Conservation (phyloP, 2,329 filamentous ascomycete genomes). For the Zymoseptoria ardabiliae region DNA sequence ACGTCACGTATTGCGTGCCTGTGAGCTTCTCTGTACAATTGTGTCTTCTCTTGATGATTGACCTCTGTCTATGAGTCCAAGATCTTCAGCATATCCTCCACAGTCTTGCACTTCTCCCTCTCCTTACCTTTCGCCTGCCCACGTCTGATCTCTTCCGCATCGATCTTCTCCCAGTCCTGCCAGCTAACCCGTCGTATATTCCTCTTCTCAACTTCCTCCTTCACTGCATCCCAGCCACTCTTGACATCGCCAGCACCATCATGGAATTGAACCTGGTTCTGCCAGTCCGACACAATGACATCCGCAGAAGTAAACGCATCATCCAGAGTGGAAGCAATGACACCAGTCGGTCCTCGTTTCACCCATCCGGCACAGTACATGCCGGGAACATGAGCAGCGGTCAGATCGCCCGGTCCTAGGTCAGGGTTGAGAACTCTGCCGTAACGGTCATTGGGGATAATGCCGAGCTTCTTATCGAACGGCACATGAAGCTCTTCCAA, state of each 20-base stretch:
- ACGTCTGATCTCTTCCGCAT: slow-evolving; percentile 62
- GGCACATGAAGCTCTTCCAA: slow-evolving; percentile 66
- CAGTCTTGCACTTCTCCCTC: slow-evolving; percentile 58
- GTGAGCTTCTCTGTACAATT: not conserved
- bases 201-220: slow-evolving; percentile 48
- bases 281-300: slow-evolving; percentile 73
- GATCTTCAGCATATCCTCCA: slow-evolving; percentile 51
- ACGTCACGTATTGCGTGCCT: too few relatives aligned
- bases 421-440: slow-evolving; percentile 58
- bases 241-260: slow-evolving; percentile 32
- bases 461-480: slow-evolving; percentile 67
- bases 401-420: slow-evolving; percentile 34
- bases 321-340: slow-evolving; percentile 92
- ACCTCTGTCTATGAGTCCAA: slow-evolving; percentile 25
- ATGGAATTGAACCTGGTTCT: slow-evolving; percentile 38
- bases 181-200: slow-evolving; percentile 64
- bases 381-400: slow-evolving; percentile 54
- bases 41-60: not conserved
- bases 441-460: slow-evolving; percentile 73
- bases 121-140: slow-evolving; percentile 65
- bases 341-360: slow-evolving; percentile 86
- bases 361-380: slow-evolving; percentile 96
- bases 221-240: slow-evolving; percentile 71
- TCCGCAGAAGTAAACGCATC: slow-evolving; percentile 89
- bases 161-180: slow-evolving; percentile 81